Evolutionary conservation across 2,329 filamentous ascomycete genomes (phyloP).

Genomic region (Penicillium sp.): DNA sequence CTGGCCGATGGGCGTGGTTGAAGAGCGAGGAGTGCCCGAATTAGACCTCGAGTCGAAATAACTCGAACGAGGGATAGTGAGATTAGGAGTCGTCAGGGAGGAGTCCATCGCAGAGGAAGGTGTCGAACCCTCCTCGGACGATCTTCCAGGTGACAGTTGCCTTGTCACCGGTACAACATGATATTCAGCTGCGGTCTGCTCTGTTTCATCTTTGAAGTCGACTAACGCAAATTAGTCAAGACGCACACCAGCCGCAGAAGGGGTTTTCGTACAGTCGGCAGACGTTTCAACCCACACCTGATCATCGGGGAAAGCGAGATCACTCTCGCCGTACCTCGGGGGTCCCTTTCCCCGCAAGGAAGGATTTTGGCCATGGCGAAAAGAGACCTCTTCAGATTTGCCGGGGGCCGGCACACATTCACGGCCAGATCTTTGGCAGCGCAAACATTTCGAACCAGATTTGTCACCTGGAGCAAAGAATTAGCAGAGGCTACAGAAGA

Average conservation of each 20-base stretch:
- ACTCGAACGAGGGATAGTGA: constrained; percentile 15
- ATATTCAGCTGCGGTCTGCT: constrained; percentile 38
- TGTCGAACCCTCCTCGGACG: constrained; percentile 27
- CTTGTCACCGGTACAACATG: constrained; percentile 27
- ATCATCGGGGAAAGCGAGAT: constrained; percentile 35
- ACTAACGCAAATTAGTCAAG: constrained; percentile 21
- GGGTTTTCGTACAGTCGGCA: constrained; percentile 25
- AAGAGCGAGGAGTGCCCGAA: constrained; percentile 20
- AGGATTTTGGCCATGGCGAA: constrained; percentile 41
- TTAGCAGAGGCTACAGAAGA: background rate
- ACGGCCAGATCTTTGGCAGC: constrained; percentile 38
- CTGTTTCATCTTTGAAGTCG: constrained; percentile 39
- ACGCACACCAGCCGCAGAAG: background rate
- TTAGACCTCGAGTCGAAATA: constrained; percentile 14
- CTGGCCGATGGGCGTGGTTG: constrained; percentile 22
- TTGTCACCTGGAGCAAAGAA: constrained; percentile 33
- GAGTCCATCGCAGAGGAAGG: constrained; percentile 28
- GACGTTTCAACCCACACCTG: constrained; percentile 36
- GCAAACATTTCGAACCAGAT: constrained; percentile 35
- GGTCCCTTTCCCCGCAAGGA: constrained; percentile 36
- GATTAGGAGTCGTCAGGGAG: constrained; percentile 14
- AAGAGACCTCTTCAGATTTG: constrained; percentile 38
- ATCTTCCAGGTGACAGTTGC: constrained; percentile 19
- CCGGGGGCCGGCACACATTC: constrained; percentile 36
- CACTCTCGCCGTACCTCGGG: constrained; percentile 38